phyloP scores from a whole-genome alignment of 1,284 basidiomycete species.

The Somion occarium region DNA sequence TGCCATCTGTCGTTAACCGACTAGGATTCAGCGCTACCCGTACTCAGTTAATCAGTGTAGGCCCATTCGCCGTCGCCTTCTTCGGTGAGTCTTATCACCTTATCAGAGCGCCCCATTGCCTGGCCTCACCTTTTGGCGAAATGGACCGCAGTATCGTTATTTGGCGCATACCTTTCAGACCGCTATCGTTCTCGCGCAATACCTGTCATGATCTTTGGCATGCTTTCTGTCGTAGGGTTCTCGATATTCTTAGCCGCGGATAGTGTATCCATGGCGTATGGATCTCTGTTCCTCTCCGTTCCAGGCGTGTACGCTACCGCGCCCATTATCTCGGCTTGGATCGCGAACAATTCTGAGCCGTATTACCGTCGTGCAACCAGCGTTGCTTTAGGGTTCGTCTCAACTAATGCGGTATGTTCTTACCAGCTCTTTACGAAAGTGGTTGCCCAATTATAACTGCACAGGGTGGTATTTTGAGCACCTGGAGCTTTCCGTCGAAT shows the following conservation, averaged over 20 bases:
- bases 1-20: slow-evolving; percentile 25
- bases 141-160: slow-evolving; percentile 12
- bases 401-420: neutral
- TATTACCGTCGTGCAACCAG: slow-evolving; percentile 66
- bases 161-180: slow-evolving; percentile 13
- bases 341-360: slow-evolving; percentile 62
- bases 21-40: slow-evolving; percentile 20
- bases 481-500: neutral
- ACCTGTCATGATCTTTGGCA: slow-evolving; percentile 38
- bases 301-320: slow-evolving; percentile 61
- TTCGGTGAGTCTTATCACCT: slow-evolving; percentile 13
- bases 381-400: slow-evolving; percentile 37
- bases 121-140: too few species aligned
- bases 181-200: slow-evolving; percentile 5
- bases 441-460: too few species aligned
- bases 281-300: slow-evolving; percentile 55
- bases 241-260: slow-evolving; percentile 48
- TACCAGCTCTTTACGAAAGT: too few species aligned
- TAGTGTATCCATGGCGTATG: slow-evolving; percentile 33
- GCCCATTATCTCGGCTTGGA: slow-evolving; percentile 56
- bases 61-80: slow-evolving; percentile 17
- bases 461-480: neutral
- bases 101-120: too few species aligned
- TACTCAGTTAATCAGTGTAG: slow-evolving; percentile 27
- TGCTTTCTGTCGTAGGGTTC: slow-evolving; percentile 51